A percentile compares a stretch with the other conserved stretches of the same genome.
phyloP scores from a whole-genome alignment of 148 eudicot species.

The Diospyros lotus region DNA sequence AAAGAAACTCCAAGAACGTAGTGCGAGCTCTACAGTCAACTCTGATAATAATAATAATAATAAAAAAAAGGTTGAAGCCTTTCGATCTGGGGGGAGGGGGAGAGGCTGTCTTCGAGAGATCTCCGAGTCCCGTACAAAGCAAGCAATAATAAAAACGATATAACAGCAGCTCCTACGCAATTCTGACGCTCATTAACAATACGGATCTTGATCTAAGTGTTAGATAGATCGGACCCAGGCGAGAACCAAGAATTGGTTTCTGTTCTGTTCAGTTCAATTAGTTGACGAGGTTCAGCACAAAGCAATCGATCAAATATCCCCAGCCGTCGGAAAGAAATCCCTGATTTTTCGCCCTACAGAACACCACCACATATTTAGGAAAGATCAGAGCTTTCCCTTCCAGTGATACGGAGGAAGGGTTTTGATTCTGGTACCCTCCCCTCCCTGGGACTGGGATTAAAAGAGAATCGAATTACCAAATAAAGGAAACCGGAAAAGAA shows the following conservation, averaged over 20 bases:
- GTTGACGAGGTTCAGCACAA: not conserved
- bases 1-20: not conserved
- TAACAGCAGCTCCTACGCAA: not conserved
- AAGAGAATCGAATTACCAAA: too few species aligned
- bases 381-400: too few species aligned
- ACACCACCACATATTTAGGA: too few species aligned
- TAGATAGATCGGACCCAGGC: not conserved
- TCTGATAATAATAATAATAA: not conserved
- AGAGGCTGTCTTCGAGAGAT: not conserved
- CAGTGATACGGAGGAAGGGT: too few species aligned
- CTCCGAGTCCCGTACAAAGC: not conserved
- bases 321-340: not conserved
- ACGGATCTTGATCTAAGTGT: not conserved
- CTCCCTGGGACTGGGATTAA: too few species aligned
- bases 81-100: too few species aligned
- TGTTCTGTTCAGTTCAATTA: not conserved
- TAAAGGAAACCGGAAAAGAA: too few species aligned
- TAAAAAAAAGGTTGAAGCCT: not conserved
- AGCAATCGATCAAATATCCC: not conserved
- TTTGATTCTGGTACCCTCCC: too few species aligned
- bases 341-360: too few species aligned
- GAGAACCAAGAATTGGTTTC: not conserved
- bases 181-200: not conserved
- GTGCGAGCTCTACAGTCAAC: not conserved
- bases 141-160: not conserved